Evolutionary conservation across 805 yeast genomes (phyloP), one percentile per base, ranked within the genome.

Genomic region (Schwanniomyces vanrijiae): DNA sequence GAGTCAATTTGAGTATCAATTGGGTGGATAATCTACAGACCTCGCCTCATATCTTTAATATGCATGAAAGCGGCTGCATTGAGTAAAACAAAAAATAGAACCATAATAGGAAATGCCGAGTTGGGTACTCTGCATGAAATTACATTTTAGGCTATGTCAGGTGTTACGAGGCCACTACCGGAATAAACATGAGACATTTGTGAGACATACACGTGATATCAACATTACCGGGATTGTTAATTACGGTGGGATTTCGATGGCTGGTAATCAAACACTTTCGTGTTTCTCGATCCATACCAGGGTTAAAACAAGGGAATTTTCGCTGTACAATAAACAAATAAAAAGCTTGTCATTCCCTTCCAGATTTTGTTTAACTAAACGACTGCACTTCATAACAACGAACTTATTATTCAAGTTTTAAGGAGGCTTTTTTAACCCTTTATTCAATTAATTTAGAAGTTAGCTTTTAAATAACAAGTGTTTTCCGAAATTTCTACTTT

Each of bases 401-500:
- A 26, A 26, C 40, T 31, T 31, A 31, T 31, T 31, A 11, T 31
- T 21, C 42, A 24, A 26, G 33, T 18, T 42, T 33, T 20, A 21
- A 33, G 31, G 34, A 22, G 44, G 31, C 35, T 29, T 21, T 20
- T 22, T 28, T 16, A 13, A 21, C 31, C 39, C 24, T 34, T 28
- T 13, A 14, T n/a, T 13, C n/a, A 26, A 10, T 18, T 25, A 38
- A 14, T 24, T 26, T 24, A 38, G 20, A 38, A 24, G 29, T 24
- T 18, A 7, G 18, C 29, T 38, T 38, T 24, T 26, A 40, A 26
- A 28, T 26, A 24, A 26, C 35, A 35, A 42, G 45, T 42, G 39
- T 42, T 42, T 42, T 18, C 37, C 39, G 40, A 20, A 42, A 42
- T 42, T 42, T 42, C 45, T 42, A 24, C 45, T 42, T 42, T 20